Percentiles rank a stretch among this genome's conserved stretches.
Conservation (phyloP, 257 asterid genomes). For the Coffea eugenioides region DNA sequence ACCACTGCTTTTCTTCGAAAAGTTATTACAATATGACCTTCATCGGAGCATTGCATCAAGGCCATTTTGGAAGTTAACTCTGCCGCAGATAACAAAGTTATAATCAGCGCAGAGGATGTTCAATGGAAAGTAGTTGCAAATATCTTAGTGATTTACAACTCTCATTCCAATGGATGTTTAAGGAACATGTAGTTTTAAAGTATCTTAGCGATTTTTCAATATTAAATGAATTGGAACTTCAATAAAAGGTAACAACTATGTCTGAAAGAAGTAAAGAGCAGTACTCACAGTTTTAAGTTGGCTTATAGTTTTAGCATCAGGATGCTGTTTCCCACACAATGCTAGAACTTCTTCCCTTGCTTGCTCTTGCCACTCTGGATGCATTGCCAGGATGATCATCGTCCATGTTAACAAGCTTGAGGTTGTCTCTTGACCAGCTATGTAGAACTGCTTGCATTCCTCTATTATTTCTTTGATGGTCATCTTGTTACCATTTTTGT, state of each 20-base stretch:
- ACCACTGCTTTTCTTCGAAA: too few relatives aligned
- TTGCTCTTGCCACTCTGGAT: slow-evolving; percentile 51
- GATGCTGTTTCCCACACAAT: slow-evolving; percentile 33
- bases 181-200: background rate
- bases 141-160: background rate
- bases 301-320: slow-evolving; percentile 34
- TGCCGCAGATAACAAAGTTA: background rate
- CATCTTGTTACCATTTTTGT: slow-evolving; percentile 27
- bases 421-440: slow-evolving; percentile 60
- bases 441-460: slow-evolving; percentile 54
- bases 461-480: slow-evolving; percentile 52
- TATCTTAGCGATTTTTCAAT: background rate
- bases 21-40: background rate
- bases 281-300: slow-evolving; percentile 51
- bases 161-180: too few relatives aligned
- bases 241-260: background rate
- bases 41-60: background rate
- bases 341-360: slow-evolving; percentile 53
- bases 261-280: background rate
- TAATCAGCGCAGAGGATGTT: background rate
- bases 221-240: background rate
- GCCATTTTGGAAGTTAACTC: background rate
- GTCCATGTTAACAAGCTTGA: slow-evolving; percentile 55
- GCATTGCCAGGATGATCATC: slow-evolving; percentile 46
- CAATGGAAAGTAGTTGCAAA: background rate